Conservation (phyloP, 1,139 yeast genomes). For the Geotrichum australiense region DNA sequence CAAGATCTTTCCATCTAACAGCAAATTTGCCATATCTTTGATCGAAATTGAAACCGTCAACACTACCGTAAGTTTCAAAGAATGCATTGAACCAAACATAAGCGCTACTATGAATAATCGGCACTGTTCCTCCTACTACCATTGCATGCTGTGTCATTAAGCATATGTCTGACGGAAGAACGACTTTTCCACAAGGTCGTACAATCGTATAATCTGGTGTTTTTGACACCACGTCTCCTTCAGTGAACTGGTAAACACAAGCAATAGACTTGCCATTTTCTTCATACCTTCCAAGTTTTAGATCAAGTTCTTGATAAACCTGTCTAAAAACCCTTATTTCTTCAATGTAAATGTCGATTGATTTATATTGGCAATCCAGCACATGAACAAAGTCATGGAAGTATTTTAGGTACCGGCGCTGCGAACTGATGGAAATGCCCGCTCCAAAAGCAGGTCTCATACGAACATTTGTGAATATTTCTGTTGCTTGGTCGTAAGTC, state of each 20-base stretch:
- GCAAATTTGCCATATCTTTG: constrained; percentile 24
- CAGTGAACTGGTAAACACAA: constrained; percentile 22
- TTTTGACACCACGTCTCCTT: constrained; percentile 19
- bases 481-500: constrained; percentile 43
- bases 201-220: constrained; percentile 14
- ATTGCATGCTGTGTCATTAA: constrained; percentile 19
- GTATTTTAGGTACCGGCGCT: constrained; percentile 58
- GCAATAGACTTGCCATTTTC: constrained; percentile 21
- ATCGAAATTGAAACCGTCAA: constrained; percentile 18
- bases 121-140: constrained; percentile 12
- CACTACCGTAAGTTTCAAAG: constrained; percentile 29
- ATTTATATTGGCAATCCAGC: constrained; percentile 20
- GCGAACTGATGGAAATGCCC: constrained; percentile 72
- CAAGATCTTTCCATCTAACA: constrained; percentile 52
- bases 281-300: constrained; percentile 25
- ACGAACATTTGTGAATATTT: constrained; percentile 48
- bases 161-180: constrained; percentile 22
- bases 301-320: constrained; percentile 25
- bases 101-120: constrained; percentile 25
- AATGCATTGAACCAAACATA: constrained; percentile 34
- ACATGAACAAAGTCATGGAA: constrained; percentile 38
- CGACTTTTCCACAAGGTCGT: constrained; percentile 9
- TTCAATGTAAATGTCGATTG: constrained; percentile 25
- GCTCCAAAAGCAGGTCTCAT: constrained; percentile 51
- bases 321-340: constrained; percentile 28